phyloP scores from a whole-genome alignment of 164 flowering plant species.

The Stephania yunnanensis region DNA sequence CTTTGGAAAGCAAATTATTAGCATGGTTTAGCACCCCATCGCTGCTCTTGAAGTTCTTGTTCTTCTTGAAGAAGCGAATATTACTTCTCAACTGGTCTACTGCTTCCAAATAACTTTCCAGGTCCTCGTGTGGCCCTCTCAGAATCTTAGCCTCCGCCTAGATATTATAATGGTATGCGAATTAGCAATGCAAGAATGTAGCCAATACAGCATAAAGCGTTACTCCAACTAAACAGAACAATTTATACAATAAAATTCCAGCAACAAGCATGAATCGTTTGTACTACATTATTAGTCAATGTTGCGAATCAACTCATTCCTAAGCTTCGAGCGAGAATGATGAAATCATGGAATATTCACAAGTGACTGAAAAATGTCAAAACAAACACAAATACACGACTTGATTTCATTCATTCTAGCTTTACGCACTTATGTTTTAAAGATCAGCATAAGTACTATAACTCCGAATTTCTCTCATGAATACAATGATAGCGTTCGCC shows the following conservation, averaged over 20 bases:
- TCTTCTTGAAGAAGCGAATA: slow-evolving; percentile 61
- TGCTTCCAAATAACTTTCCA: slow-evolving; percentile 86
- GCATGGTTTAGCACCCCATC: slow-evolving; percentile 80
- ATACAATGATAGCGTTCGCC: no score
- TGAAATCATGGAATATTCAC: no score
- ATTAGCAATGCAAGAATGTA: not conserved
- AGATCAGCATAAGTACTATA: not conserved
- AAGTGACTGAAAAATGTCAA: not conserved
- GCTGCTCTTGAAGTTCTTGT: slow-evolving; percentile 65
- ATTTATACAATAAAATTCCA: no score
- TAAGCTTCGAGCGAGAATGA: not conserved
- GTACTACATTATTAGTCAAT: no score
- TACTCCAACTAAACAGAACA: not conserved
- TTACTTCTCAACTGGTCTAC: slow-evolving; percentile 75
- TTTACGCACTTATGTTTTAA: not conserved
- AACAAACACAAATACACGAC: not conserved
- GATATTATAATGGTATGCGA: slow-evolving; percentile 3
- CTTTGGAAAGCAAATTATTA: slow-evolving; percentile 69
- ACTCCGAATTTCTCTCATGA: not conserved
- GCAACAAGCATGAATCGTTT: no score
- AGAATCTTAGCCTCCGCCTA: slow-evolving; percentile 93
- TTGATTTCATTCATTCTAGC: not conserved
- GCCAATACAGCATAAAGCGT: not conserved
- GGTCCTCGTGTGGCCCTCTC: slow-evolving; percentile 93
- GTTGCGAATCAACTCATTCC: not conserved